Percentiles rank a stretch among this genome's conserved stretches.
Evolutionary conservation across 805 yeast species (phyloP).

Genomic region (Lachancea nothofagi): DNA sequence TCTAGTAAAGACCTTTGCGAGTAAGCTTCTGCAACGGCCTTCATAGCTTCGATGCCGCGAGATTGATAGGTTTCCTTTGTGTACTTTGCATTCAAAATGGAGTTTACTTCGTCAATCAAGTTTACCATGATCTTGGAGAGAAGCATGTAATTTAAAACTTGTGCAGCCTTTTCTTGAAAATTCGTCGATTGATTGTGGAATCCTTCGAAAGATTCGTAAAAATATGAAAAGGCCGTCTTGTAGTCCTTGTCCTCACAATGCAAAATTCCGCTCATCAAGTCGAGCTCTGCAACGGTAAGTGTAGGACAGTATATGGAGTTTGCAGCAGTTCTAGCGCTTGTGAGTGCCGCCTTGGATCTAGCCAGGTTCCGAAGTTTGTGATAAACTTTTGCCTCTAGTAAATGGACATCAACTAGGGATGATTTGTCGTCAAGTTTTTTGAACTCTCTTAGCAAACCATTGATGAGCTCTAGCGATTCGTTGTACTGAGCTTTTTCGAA

Average conservation of each 20-base stretch:
- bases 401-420: slow-evolving; percentile 90
- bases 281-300: slow-evolving; percentile 88
- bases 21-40: slow-evolving; percentile 85
- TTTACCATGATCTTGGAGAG: slow-evolving; percentile 91
- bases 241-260: slow-evolving; percentile 97
- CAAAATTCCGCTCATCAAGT: slow-evolving; percentile 88
- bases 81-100: slow-evolving; percentile 67
- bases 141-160: slow-evolving; percentile 86
- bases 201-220: slow-evolving; percentile 91
- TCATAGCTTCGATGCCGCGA: slow-evolving; percentile 91
- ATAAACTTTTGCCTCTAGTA: slow-evolving; percentile 83
- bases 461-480: slow-evolving; percentile 67
- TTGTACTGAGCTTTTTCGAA: slow-evolving; percentile 60
- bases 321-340: slow-evolving; percentile 96
- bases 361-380: slow-evolving; percentile 88
- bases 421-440: slow-evolving; percentile 94
- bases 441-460: slow-evolving; percentile 70
- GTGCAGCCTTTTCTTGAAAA: slow-evolving; percentile 63
- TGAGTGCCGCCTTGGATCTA: slow-evolving; percentile 84
- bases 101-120: slow-evolving; percentile 76
- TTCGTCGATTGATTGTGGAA: slow-evolving; percentile 47
- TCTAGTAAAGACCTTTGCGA: slow-evolving; percentile 85
- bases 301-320: slow-evolving; percentile 94
- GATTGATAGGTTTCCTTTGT: slow-evolving; percentile 65
- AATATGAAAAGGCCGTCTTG: slow-evolving; percentile 92